Percentiles rank a stretch among this genome's conserved stretches.
These are phyloP conservation scores for Tetrahymena elliotti DNA, from an alignment of 73 alveolate genomes.

Conservation along the genomic window DNA sequence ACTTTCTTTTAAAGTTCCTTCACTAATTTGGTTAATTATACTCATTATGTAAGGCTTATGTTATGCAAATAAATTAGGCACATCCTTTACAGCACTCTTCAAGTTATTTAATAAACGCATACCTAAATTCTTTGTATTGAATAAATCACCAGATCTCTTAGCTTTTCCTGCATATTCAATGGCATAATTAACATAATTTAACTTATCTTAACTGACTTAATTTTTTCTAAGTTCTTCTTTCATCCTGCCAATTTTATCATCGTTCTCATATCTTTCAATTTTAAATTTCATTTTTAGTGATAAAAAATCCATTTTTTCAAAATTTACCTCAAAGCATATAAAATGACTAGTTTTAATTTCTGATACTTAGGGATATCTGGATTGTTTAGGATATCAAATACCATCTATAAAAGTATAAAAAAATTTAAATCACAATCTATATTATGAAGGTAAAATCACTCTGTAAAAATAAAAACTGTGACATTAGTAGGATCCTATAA, in stretches of 20 bases:
- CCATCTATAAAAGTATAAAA: background rate
- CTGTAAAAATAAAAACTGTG: background rate
- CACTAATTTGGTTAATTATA: constrained; percentile 51
- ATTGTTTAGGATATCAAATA: constrained; percentile 42
- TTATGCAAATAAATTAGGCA: constrained; percentile 78
- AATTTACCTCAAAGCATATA: constrained; percentile 56
- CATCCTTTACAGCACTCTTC: constrained; percentile 59
- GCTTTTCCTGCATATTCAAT: constrained; percentile 71
- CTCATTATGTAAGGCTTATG: constrained; percentile 68
- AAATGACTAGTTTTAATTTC: constrained; percentile 70
- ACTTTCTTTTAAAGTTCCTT: constrained; percentile 51
- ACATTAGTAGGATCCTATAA: too few relatives aligned
- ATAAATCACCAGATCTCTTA: constrained; percentile 65
- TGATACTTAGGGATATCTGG: constrained; percentile 53
- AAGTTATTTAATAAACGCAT: constrained; percentile 54
- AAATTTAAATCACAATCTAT: background rate
- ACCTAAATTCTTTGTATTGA: constrained; percentile 63
- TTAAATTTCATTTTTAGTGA: background rate
- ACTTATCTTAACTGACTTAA: constrained; percentile 51
- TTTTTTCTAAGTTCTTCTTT: constrained; percentile 51
- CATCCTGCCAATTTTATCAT: constrained; percentile 54
- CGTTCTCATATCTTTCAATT: constrained; percentile 61
- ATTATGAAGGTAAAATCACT: background rate
- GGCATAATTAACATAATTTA: constrained; percentile 52
- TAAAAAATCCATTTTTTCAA: background rate